These are phyloP conservation scores for Wallacemonas sp. DNA, from an alignment of 208 protist genomes.

Conservation along the genomic window DNA sequence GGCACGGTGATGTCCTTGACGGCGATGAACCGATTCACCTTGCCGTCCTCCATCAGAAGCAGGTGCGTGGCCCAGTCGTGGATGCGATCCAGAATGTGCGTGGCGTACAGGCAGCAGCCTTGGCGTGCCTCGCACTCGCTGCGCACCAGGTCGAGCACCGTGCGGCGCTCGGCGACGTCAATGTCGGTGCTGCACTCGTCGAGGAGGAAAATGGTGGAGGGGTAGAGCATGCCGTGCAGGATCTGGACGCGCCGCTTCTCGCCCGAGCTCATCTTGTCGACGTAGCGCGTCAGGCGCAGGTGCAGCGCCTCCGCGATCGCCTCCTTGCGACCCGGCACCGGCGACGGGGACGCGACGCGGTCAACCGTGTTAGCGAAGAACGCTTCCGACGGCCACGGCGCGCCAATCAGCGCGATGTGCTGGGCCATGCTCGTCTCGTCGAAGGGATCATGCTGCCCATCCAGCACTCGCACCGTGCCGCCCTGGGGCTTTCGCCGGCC, in stretches of 20 bases:
- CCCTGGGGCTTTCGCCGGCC: constrained; percentile 67
- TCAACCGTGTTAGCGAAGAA: constrained; percentile 80
- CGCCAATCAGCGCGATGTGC: constrained; percentile 56
- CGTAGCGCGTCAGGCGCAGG: constrained; percentile 36
- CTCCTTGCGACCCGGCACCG: constrained; percentile 26
- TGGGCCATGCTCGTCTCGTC: constrained; percentile 70
- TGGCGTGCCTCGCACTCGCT: constrained; percentile 37
- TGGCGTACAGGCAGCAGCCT: constrained; percentile 79
- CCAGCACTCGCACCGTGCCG: constrained; percentile 63
- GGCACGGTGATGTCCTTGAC: constrained; percentile 38
- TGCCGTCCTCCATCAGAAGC: constrained; percentile 48
- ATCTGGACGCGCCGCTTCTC: constrained; percentile 75
- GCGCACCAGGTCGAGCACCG: constrained; percentile 59
- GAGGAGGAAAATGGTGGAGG: constrained; percentile 57
- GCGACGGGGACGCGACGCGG: constrained; percentile 47
- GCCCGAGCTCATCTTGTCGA: constrained; percentile 74
- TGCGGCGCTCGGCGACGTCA: constrained; percentile 67
- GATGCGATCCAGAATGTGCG: constrained; percentile 81
- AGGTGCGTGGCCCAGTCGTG: constrained; percentile 83
- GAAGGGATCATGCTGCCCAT: constrained; percentile 56
- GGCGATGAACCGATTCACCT: constrained; percentile 33
- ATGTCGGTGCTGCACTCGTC: constrained; percentile 89
- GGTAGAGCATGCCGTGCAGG: constrained; percentile 60
- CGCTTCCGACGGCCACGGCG: constrained; percentile 72
- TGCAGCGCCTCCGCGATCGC: constrained; percentile 50